These are phyloP conservation scores for Starmerella potacharoeniae DNA, from an alignment of 805 yeast genomes.

Conservation along the genomic window DNA sequence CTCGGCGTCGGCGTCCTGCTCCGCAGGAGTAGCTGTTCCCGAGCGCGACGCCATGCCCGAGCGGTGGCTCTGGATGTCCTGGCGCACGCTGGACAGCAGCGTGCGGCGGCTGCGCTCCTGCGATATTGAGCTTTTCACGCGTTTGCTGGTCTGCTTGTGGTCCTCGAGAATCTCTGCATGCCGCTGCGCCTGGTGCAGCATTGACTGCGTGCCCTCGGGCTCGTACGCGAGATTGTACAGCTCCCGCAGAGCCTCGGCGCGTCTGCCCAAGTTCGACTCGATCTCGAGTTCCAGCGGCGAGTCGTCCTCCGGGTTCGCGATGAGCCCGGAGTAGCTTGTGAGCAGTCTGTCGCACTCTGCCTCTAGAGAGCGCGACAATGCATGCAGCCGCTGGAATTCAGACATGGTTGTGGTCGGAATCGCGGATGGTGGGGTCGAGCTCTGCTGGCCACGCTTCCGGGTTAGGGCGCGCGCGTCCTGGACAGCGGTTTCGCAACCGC, in stretches of 20 bases:
- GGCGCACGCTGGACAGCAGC: slow-evolving; percentile 60
- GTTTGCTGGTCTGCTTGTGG: slow-evolving; percentile 50
- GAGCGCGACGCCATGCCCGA: slow-evolving; percentile 15
- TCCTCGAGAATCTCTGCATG: slow-evolving; percentile 68
- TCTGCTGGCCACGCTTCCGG: not conserved
- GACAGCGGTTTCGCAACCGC: too few relatives aligned
- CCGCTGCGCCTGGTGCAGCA: slow-evolving; percentile 68
- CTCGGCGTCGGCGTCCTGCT: slow-evolving; percentile 35
- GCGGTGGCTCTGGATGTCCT: slow-evolving; percentile 65
- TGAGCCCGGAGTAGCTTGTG: slow-evolving; percentile 43
- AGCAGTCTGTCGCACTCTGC: slow-evolving; percentile 49
- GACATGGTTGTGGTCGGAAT: not conserved
- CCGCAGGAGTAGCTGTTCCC: slow-evolving; percentile 20
- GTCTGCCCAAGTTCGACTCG: slow-evolving; percentile 41
- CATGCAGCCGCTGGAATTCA: slow-evolving; percentile 10
- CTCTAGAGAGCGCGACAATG: slow-evolving; percentile 39
- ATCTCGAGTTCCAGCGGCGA: slow-evolving; percentile 34
- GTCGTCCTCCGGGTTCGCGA: slow-evolving; percentile 43
- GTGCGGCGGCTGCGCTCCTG: slow-evolving; percentile 72
- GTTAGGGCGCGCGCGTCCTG: not conserved
- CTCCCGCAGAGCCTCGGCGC: slow-evolving; percentile 23
- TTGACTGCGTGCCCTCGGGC: slow-evolving; percentile 52
- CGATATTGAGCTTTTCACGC: slow-evolving; percentile 46
- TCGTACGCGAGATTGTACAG: slow-evolving; percentile 29
- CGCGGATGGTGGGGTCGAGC: not conserved